Base-by-base conservation (phyloP, 2,329 filamentous ascomycete genomes). In the Trichoderma guizhouense region DNA sequence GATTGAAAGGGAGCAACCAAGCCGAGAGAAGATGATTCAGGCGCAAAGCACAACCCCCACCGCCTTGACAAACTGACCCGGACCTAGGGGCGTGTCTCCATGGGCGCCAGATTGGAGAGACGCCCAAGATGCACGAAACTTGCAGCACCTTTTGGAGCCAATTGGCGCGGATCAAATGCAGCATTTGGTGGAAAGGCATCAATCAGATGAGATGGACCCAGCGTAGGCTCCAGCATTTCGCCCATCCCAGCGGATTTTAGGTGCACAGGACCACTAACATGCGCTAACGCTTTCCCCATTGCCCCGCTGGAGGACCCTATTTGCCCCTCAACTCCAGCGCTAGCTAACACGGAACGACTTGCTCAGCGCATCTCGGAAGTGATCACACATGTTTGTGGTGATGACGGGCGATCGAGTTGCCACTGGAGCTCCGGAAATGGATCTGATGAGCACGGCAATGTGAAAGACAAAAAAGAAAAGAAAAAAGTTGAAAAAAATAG, bases 61-160 rank as follows among this genome's bases (percentile, higher is more conserved):
- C 68, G 57, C 67, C 43, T 51, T 53, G 43, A n/a, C 36, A 24
- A n/a, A 18, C 5, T 30, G 28, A 58, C 14, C 57, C 34, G 30
- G 69, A 72, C 69, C 71, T 72, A 71, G 71, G 69, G 69, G 63
- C 69, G 62, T 71, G 69, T 61, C 15, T 67, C 53, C 63, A 61
- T 65, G 26, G 26, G 21, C 26, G 57, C 39, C 9, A 61, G 57
- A n/a, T 47, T 47, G 26, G 18, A 64, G 60, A 64, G 30, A 71
- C 68, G 21, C 64, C 64, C 64, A 36, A 36, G 58, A 18, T 24
- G 32, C 30, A 15, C 15, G 32, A 36, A 32, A 21, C 36, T 30
- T 43, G 66, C 63, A 60, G 66, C 55, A 24, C 36, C 55, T 47
- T 47, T 69, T 26, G 55, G 36, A 51, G 36, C 66, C 66, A 69